Evolutionary conservation across 306 rosid genomes (phyloP), one percentile per base, ranked within the genome.

Genomic region (Lotus japonicus): DNA sequence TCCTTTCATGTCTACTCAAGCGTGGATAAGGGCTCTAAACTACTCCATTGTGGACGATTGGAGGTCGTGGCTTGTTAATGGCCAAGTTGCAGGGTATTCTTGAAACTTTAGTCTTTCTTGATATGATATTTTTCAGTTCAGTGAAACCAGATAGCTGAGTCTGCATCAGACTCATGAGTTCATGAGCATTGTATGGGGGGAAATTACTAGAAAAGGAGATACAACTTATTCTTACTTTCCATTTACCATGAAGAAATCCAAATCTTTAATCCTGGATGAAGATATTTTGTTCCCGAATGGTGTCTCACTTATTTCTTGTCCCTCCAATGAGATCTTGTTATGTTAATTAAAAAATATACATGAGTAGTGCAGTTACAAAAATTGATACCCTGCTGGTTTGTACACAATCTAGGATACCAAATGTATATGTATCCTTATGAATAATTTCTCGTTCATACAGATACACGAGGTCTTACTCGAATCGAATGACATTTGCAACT

Each of bases 1-100:
- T 46, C 76, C 92, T 3, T 78, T 71, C 72, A 4, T 62, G 13
- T 73, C 89, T 6, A 87, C 89, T 19, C 84, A 64, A 59, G 73
- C 43, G 1, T 87, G 86, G 89, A 87, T 84, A 46, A 84, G 81
- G 64, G 66, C 73, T 55, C 75, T 82, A 12, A 87, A 84, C 68
- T 75, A 79, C 63, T 61, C 78, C 42, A 70, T 84, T 17, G 55
- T 77, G 1, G 70, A 58, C 56, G 77, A 50, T 4, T 80, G 84
- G 89, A 78, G 85, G 65, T 79, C 81, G 13, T 78, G 83, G 92
- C 36, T 72, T 31, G 68, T 80, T 6, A 57, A 75, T 17, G 78
- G 8, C 18, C 82, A 82, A 80, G 75, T 82, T 11, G 86, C 71
- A 10, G 84, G 89, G 92, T 84, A 75, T 3, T 57, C 43, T 57